Evolutionary conservation across 805 yeast genomes (phyloP), one percentile per base, ranked within the genome.

Genomic region (Ogataea zsoltii): DNA sequence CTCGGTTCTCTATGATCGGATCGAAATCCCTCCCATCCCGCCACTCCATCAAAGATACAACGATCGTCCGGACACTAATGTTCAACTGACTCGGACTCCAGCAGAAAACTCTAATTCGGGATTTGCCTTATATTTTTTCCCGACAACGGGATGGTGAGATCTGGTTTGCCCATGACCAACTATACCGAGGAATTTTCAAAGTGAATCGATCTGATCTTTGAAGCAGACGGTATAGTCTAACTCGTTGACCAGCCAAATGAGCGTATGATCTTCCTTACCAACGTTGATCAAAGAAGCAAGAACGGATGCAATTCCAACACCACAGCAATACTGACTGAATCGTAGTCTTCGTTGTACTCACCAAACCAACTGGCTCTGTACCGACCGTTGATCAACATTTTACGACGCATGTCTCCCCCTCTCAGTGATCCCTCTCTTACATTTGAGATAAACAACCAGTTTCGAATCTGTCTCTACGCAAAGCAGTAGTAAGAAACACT

Each of bases 321-420:
- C 64, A 35, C 60, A n/a, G 55, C 59, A 23, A 60, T 39, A 14
- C 54, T 49, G 21, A 55, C 38, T 32, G 40, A 16, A 25, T 17
- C 14, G 13, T 4, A 4, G 6, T 12, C 14, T 5, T n/a, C 11
- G 6, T 28, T 11, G 13, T 12, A 11, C 14, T n/a, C 31, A 6
- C 31, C 31, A 11, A 17, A 49, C 29, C 19, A 40, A 31, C 44
- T 32, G 5, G 7, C 31, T n/a, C 89, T 89, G 57, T 85, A 85
- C 2, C 90, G 89, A 0, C 91, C 91, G 57, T 85, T 91, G 3
- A 79, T 46, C 11, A 70, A 53, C 2, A 70, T 58, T 28, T 63
- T 67, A 15, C n/a, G n/a, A n/a, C n/a, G n/a, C n/a, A n/a, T 12
- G 15, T 12, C 25, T 25, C 5, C 15, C 26, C 28, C 55, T 28